These are phyloP conservation scores for Onygenales sp. DNA, from an alignment of 2,329 filamentous ascomycete species.

Conservation along the genomic window DNA sequence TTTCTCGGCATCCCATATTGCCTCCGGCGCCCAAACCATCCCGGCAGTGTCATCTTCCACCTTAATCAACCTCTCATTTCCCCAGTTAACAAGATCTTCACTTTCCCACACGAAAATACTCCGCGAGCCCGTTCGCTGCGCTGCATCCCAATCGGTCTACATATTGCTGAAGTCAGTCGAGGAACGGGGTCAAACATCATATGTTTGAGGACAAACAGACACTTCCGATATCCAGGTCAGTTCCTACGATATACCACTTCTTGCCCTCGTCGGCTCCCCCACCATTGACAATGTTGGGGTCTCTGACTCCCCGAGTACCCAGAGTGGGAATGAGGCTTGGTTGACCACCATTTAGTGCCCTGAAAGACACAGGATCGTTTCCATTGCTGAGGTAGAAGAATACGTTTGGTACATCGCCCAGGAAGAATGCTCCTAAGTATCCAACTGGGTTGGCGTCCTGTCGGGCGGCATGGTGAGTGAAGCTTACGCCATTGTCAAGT, in stretches of 20 bases:
- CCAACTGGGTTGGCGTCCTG: constrained; percentile 35
- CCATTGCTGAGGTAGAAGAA: constrained; percentile 47
- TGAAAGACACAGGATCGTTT: constrained; percentile 42
- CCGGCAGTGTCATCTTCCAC: constrained; percentile 46
- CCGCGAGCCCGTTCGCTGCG: constrained; percentile 42
- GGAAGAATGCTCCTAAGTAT: constrained; percentile 47
- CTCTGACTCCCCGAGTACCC: constrained; percentile 45
- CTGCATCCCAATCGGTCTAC: constrained; percentile 44
- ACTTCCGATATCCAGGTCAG: constrained; percentile 44
- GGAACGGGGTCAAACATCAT: neutral
- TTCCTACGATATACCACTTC: constrained; percentile 49
- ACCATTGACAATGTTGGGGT: constrained; percentile 41
- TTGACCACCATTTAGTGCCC: constrained; percentile 39
- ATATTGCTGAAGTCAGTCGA: neutral
- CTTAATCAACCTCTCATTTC: constrained; percentile 37
- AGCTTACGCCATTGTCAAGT: neutral
- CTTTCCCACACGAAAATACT: constrained; percentile 49
- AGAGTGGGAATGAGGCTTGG: constrained; percentile 42
- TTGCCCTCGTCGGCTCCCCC: constrained; percentile 38
- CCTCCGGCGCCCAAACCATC: constrained; percentile 51
- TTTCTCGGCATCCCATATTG: constrained; percentile 43
- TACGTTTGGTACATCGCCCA: constrained; percentile 44
- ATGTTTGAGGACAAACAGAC: constrained; percentile 13
- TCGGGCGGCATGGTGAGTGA: neutral
- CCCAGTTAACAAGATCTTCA: constrained; percentile 37